These are phyloP conservation scores for Solanum medicagineum DNA, from an alignment of 257 asterid genomes.

Conservation along the genomic window DNA sequence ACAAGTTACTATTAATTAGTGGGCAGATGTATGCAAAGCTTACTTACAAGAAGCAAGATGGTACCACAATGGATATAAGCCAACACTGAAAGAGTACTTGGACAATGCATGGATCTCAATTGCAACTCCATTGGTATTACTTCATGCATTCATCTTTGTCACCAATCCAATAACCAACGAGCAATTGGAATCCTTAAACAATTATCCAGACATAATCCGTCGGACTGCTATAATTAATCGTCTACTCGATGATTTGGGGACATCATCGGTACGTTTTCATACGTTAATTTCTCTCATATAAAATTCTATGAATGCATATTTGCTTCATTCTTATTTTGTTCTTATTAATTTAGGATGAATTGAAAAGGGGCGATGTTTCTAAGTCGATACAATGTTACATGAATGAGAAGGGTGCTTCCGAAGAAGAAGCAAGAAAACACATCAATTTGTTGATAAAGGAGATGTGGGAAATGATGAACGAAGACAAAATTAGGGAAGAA, in stretches of 20 bases:
- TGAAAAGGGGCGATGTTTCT: not conserved
- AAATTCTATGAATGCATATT: too few relatives aligned
- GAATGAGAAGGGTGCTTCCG: not conserved
- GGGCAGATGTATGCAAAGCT: conserved; percentile 15
- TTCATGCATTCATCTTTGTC: conserved; percentile 11
- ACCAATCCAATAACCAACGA: conserved; percentile 25
- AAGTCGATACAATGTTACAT: not conserved
- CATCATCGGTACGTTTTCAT: conserved; percentile 12
- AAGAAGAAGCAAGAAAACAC: not conserved
- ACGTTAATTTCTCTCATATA: too few relatives aligned
- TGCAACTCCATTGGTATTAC: conserved; percentile 5
- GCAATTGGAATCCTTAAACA: conserved; percentile 3
- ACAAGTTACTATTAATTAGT: conserved; percentile 1
- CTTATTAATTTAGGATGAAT: conserved; percentile 2
- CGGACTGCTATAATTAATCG: conserved; percentile 15
- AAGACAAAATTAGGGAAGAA: not conserved
- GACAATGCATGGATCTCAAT: conserved; percentile 23
- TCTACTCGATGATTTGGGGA: conserved; percentile 35
- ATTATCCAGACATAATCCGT: conserved; percentile 14
- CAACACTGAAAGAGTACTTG: conserved; percentile 23
- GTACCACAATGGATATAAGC: conserved; percentile 15
- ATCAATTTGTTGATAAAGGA: not conserved
- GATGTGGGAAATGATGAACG: not conserved
- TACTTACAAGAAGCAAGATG: conserved; percentile 25
- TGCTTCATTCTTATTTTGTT: too few relatives aligned